Conservation (phyloP, 1,284 basidiomycete species). For the Irpex lacteus region DNA sequence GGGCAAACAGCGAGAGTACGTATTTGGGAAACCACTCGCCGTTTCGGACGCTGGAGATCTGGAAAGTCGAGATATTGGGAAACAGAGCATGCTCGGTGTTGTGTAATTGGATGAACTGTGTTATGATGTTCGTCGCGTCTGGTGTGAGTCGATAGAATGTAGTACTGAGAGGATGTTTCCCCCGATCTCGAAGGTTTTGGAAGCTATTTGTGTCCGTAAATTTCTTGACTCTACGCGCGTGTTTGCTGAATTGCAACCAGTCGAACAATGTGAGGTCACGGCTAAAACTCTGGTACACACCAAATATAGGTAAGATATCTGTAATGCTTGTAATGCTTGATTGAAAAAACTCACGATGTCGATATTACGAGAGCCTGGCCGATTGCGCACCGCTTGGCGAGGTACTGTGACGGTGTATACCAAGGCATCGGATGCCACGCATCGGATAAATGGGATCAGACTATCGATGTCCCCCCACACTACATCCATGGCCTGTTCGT, state of each 20-base stretch:
- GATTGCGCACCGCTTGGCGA: background rate
- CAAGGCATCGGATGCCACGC: background rate
- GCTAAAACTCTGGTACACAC: background rate
- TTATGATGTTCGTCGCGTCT: background rate
- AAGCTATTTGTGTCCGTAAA: background rate
- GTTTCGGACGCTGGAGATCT: background rate
- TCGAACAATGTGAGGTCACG: background rate
- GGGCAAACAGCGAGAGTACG: background rate
- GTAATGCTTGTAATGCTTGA: too few species aligned
- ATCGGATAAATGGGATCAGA: background rate
- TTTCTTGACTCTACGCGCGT: background rate
- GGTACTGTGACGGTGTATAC: background rate
- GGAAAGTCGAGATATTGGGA: background rate
- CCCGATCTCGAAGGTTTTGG: background rate
- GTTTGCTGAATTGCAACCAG: background rate
- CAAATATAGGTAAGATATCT: too few species aligned
- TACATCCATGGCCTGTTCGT: background rate
- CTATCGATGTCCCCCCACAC: background rate
- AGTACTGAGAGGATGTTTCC: background rate
- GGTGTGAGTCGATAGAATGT: background rate
- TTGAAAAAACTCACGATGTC: background rate
- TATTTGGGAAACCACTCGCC: background rate
- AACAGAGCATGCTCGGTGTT: background rate
- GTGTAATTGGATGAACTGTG: background rate
- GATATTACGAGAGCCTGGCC: background rate